phyloP scores from a whole-genome alignment of 2,329 filamentous ascomycete genomes.

The Aspergillus pseudotamarii region DNA sequence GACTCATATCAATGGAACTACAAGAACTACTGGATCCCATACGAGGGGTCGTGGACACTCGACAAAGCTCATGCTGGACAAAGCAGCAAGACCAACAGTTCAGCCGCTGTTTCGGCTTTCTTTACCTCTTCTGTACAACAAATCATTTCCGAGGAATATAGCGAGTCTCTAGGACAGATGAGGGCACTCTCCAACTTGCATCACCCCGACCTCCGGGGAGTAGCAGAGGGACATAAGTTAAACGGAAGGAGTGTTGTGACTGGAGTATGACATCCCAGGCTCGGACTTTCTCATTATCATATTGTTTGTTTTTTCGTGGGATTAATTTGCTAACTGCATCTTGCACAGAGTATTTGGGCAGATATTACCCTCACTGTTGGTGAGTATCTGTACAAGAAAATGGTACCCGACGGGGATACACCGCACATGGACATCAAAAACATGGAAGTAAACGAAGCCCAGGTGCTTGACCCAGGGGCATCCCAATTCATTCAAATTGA shows the following conservation, averaged over 20 bases:
- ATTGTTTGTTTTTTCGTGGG: too few species aligned
- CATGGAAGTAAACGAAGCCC: constrained; percentile 33
- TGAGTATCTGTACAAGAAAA: constrained; percentile 22
- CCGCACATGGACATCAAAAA: constrained; percentile 42
- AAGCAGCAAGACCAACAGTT: background rate
- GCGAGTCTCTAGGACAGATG: constrained; percentile 27
- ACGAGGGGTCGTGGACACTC: constrained; percentile 71
- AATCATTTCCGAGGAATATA: constrained; percentile 36
- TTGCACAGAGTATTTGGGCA: constrained; percentile 23
- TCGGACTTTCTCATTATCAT: constrained; percentile 15
- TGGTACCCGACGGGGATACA: constrained; percentile 14
- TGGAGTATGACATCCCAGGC: constrained; percentile 39
- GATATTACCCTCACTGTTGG: constrained; percentile 31
- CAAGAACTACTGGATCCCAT: constrained; percentile 74
- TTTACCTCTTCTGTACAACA: constrained; percentile 28
- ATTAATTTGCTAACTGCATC: background rate
- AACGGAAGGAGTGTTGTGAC: constrained; percentile 48
- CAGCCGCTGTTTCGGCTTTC: constrained; percentile 6
- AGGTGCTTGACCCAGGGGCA: constrained; percentile 56
- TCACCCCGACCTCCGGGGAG: constrained; percentile 40
- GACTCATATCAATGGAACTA: constrained; percentile 70
- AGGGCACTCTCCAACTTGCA: constrained; percentile 44
- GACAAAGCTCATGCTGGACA: constrained; percentile 55
- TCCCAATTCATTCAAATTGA: constrained; percentile 32
- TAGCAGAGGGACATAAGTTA: constrained; percentile 48